Base-by-base conservation (phyloP, 805 yeast species). In the Saccharomycopsis fibuligera region DNA sequence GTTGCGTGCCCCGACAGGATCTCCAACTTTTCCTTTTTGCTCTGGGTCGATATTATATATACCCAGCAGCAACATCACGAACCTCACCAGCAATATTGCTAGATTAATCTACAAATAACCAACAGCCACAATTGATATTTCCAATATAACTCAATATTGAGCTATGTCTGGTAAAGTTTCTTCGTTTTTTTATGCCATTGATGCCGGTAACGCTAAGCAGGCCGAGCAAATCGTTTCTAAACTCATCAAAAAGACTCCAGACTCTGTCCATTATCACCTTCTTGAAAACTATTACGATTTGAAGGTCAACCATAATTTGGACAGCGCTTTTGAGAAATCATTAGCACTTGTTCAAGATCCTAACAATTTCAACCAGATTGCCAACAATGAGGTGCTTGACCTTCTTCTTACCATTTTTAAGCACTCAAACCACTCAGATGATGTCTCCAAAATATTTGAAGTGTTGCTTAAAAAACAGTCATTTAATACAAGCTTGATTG, bases 401-500 rank as follows among this genome's bases (percentile, higher is more conserved):
- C 43, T 68, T 5, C 55, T 71, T 29, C 57, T 57, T 38, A 61
- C 62, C 4, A 58, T 66, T 23, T 68, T 67, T 50, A 47, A 42
- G 12, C 48, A 54, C 24, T 45, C 56, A 9, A 60, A 58, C 2
- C 48, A 41, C 16, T 45, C 56, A 12, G 56, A 53, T 1, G 69
- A 67, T 19, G 66, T 68, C 8, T 56, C 54, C 35, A 57, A 54
- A 31, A 65, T 65, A 6, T 70, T 65, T 56, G 74, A 69, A 48
- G 62, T 61, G 36, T 64, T 69, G 6, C 55, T 65, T 4, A 67
- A 64, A 47, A 63, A 59, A 53, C 69, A 63, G 51, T 73, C 74
- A 0, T 56, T 58, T 6, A 53, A 53, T 30, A 14, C 25, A 9
- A 38, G 38, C 2, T 35, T 53, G 19, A 45, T 53, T 10, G 35